Evolutionary conservation across 306 rosid species (phyloP).

Genomic region (Cucurbita moschata): DNA sequence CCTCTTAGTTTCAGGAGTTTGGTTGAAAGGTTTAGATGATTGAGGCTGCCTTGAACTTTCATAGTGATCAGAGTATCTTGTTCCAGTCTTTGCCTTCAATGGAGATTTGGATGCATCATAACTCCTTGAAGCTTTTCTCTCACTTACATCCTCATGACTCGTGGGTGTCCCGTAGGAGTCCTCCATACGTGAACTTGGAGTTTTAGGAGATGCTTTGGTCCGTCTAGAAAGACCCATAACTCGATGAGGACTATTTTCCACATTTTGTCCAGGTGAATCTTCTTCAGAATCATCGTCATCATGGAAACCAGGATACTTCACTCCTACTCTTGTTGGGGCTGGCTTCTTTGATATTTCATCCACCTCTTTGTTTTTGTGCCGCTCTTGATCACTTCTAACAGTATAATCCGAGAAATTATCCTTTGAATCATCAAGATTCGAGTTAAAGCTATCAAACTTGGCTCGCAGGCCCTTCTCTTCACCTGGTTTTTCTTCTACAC

Average conservation of each 20-base stretch:
- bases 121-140: slow-evolving; percentile 36
- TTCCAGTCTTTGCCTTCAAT: slow-evolving; percentile 15
- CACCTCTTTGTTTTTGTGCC: slow-evolving; percentile 16
- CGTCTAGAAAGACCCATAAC: slow-evolving; percentile 45
- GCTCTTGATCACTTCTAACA: slow-evolving; percentile 12
- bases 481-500: slow-evolving; percentile 20
- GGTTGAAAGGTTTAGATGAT: slow-evolving; percentile 16
- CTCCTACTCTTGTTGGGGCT: slow-evolving; percentile 25
- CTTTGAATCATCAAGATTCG: slow-evolving; percentile 14
- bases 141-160: slow-evolving; percentile 22
- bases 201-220: slow-evolving; percentile 31
- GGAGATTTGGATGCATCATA: slow-evolving; percentile 18
- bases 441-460: slow-evolving; percentile 15
- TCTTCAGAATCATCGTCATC: slow-evolving; percentile 36
- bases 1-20: slow-evolving; percentile 21
- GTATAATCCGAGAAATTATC: slow-evolving; percentile 14
- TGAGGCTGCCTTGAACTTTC: slow-evolving; percentile 2
- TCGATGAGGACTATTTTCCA: slow-evolving; percentile 21
- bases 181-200: slow-evolving; percentile 13
- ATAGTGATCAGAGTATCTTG: slow-evolving; percentile 21
- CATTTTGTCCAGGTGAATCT: slow-evolving; percentile 25
- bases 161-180: slow-evolving; percentile 1
- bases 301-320: slow-evolving; percentile 34
- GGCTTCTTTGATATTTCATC: slow-evolving; percentile 24
- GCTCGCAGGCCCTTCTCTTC: slow-evolving; percentile 8